Evolutionary conservation across 176 grass and related monocot species (phyloP), one percentile per base, ranked within the genome.

Genomic region (Guadua angustifolia): DNA sequence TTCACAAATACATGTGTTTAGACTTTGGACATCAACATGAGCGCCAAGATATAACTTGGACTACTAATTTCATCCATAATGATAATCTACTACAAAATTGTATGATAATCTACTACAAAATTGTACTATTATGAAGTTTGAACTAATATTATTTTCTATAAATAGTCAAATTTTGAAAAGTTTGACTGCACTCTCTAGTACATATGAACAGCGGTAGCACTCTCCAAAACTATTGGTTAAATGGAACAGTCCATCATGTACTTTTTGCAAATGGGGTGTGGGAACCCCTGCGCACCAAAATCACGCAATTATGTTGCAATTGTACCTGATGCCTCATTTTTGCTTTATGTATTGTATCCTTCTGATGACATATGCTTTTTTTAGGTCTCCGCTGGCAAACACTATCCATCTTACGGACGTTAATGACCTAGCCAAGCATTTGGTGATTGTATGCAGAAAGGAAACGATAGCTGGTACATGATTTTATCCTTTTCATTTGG

Each of bases 311-410:
- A 9, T 84, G 32, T 35, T 66, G 32, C 45, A 62, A 17, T 75
- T 68, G 9, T 45, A 69, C 19, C 69, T 81, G 43, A 85, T 89
- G 40, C 22, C 70, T 76, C 84, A 58, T 91, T 21, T 73, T 43
- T 81, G 67, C 43, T 74, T 36, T 56, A 24, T 77, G 21, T 58
- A 55, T 78, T 77, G 21, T 58, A 55, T 78, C 18, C 63, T 69
- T 21, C 36, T 88, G 36, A 73, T 75, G 22, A 75, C 63, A 66
- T 69, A 25, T 79, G 29, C 39, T 49, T 32, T 83, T 42, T 70
- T 64, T 65, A 94, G 92, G 89, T 88, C 92, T 89, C 77, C 90
- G 9, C 82, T 94, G 65, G 89, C 84, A 52, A 84, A 94, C 71
- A 75, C 82, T 55, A 70, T 92, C 62, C 73, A 79, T 79, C 57